These are phyloP conservation scores for California macrophylla DNA, from an alignment of 441 rosid species.

Conservation along the genomic window DNA sequence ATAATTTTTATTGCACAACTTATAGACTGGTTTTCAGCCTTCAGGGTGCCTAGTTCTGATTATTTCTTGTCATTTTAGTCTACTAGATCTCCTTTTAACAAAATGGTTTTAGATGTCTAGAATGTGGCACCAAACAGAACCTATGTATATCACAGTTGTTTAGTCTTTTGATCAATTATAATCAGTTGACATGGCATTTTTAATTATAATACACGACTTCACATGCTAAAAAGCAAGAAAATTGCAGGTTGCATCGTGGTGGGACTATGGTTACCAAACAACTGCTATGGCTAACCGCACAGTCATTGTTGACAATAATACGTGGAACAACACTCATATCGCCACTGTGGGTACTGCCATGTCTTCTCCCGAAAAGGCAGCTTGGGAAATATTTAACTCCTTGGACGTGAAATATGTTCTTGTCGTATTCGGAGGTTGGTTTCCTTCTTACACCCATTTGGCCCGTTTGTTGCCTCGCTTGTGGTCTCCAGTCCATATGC, in stretches of 20 bases:
- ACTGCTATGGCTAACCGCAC: constrained; percentile 99
- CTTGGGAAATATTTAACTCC: constrained; percentile 95
- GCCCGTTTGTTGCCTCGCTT: too few relatives aligned
- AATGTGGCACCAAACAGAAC: neutral
- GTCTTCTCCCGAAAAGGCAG: constrained; percentile 99
- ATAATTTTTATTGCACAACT: neutral
- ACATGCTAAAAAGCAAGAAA: neutral
- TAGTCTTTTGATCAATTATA: neutral
- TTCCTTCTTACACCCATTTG: constrained; percentile 16
- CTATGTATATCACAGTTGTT: neutral
- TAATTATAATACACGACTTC: neutral
- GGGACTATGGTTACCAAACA: constrained; percentile 99
- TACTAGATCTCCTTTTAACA: too few relatives aligned
- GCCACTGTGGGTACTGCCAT: constrained; percentile 99
- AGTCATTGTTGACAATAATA: constrained; percentile 94
- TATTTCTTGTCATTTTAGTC: too few relatives aligned
- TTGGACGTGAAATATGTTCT: constrained; percentile 97
- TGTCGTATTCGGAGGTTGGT: constrained; percentile 92
- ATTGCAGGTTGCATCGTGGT: constrained; percentile 97
- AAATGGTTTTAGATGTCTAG: neutral
- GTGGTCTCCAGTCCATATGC: too few relatives aligned
- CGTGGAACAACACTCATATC: constrained; percentile 98
- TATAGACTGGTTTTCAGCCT: neutral
- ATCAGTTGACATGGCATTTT: too few relatives aligned
- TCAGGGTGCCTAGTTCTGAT: neutral